Evolutionary conservation across 1,139 yeast species (phyloP), one percentile per base, ranked within the genome.

Genomic region (Candida mesenterica): DNA sequence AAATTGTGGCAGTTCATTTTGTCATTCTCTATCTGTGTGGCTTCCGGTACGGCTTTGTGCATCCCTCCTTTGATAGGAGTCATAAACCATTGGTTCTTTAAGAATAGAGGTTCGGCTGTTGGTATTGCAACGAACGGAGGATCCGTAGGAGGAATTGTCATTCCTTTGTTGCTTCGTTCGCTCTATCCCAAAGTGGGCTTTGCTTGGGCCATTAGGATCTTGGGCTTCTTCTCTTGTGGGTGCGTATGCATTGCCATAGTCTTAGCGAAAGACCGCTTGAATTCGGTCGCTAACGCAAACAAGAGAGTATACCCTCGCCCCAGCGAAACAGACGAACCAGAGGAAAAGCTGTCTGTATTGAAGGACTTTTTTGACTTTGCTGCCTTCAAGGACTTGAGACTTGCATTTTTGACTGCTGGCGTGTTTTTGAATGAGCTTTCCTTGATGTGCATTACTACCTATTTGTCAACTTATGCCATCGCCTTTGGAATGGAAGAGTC

Each of bases 391-490:
- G 47, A 61, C 54, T 30, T 62, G 61, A 55, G 48, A 34, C 60
- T 48, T 37, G 20, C 52, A 1, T 57, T 55, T 24, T 48, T 62
- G 15, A 56, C 61, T 1, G 47, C 44, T 3, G 71, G 68, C 1
- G 59, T 61, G 2, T 64, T 79, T 14, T 61, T 75, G 34, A 65
- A 76, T 13, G 90, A 82, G 49, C 65, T 78, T 34, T 66, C 83
- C 2, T 55, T 82, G 28, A 65, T 81, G 28, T 60, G 75, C 28
- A 62, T 75, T 2, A 52, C 71, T 36, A 69, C 75, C 1, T 69
- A 67, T 44, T 64, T 60, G 46, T 68, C 73, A 5, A 60, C 73
- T 4, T 69, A 66, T 43, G 71, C 73, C 3, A 59, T 68, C 22
- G 62, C 68, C 4, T 65, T 65, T 31, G 75, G 75, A 0, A 49